phyloP scores from a whole-genome alignment of 2,329 filamentous ascomycete genomes.

The Atkinsonella hypoxylon region DNA sequence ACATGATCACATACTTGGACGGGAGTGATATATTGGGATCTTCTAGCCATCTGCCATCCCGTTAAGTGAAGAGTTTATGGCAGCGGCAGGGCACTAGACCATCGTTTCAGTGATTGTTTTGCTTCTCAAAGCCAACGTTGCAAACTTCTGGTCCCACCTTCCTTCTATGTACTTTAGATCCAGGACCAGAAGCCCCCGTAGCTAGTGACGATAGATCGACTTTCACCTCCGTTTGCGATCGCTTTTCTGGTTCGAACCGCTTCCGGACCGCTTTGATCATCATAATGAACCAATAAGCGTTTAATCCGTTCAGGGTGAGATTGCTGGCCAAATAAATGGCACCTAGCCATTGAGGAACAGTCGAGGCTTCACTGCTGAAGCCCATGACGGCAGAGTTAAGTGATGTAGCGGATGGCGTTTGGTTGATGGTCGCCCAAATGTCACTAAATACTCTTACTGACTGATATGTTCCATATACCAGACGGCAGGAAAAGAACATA shows the following conservation, averaged over 20 bases:
- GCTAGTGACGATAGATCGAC: conserved; percentile 19
- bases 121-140: not conserved
- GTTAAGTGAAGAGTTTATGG: too few species aligned
- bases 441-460: conserved; percentile 59
- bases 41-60: too few species aligned
- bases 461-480: conserved; percentile 67
- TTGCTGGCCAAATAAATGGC: conserved; percentile 58
- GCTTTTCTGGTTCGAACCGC: conserved; percentile 48
- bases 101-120: too few species aligned
- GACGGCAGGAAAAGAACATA: conserved; percentile 65
- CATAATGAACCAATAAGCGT: conserved; percentile 78
- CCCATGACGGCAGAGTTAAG: conserved; percentile 17
- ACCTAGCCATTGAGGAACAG: conserved; percentile 59
- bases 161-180: conserved; percentile 14
- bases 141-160: conserved; percentile 15
- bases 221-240: conserved; percentile 17
- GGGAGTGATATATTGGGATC: too few species aligned
- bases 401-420: conserved; percentile 24
- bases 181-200: conserved; percentile 14
- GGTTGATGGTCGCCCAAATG: conserved; percentile 41
- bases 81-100: too few species aligned
- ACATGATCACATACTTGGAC: too few species aligned
- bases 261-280: conserved; percentile 73
- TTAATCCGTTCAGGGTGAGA: conserved; percentile 59
- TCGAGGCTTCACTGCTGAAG: conserved; percentile 36